Evolutionary conservation across 495 filamentous ascomycete genomes (phyloP).

Genomic region (Amphirosellinia nigrospora): DNA sequence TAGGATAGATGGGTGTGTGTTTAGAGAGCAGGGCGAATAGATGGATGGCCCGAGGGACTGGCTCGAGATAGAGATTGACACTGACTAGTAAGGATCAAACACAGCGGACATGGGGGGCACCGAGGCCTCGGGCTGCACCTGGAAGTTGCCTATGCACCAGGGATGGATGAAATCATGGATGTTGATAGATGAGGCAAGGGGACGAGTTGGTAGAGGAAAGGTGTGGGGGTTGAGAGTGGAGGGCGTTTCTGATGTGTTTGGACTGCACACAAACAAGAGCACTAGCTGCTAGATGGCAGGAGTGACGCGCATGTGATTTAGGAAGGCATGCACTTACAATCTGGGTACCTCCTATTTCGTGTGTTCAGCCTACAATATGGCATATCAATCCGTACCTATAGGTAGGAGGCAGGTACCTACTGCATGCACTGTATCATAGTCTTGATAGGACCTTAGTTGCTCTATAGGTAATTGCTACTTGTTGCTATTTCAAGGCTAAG

Average conservation of each 20-base stretch:
- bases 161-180: neutral
- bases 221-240: constrained; percentile 2
- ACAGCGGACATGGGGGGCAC: neutral
- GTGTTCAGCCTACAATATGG: neutral
- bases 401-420: constrained; percentile 9
- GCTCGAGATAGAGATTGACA: constrained; percentile 8
- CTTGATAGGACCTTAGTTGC: neutral
- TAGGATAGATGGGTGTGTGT: no score
- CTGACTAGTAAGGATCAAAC: constrained; percentile 9
- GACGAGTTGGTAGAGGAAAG: neutral
- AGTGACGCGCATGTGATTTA: constrained; percentile 2
- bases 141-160: neutral
- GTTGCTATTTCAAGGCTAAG: neutral
- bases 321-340: constrained; percentile 11
- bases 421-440: neutral
- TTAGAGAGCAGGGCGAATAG: neutral
- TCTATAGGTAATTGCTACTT: neutral
- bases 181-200: neutral
- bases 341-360: neutral
- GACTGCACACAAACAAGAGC: constrained; percentile 7
- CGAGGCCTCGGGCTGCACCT: constrained; percentile 11
- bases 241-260: constrained; percentile 17
- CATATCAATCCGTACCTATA: neutral
- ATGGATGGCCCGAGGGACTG: neutral
- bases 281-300: neutral